These are phyloP conservation scores for Eucalyptus camaldulensis DNA, from an alignment of 345 rosid genomes.

Conservation along the genomic window DNA sequence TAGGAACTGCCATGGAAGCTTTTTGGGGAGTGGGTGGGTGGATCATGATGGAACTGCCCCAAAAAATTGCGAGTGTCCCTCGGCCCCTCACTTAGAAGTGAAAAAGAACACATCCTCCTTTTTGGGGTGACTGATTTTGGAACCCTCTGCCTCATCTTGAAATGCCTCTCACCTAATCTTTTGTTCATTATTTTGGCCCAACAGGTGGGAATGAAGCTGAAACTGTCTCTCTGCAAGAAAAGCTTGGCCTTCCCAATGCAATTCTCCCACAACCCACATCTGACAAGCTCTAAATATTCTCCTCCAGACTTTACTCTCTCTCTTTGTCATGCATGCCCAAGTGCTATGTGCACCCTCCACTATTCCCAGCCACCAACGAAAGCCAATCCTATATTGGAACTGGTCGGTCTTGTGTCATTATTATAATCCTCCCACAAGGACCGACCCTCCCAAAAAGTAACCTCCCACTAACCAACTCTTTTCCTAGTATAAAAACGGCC, in stretches of 20 bases:
- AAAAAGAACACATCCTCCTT: not conserved
- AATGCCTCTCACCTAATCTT: not conserved
- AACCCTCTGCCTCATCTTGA: not conserved
- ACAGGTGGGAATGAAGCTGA: not conserved
- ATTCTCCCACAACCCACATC: not conserved
- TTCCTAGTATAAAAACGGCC: not conserved
- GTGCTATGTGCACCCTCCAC: not conserved
- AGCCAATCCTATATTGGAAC: not conserved
- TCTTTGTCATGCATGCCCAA: not conserved
- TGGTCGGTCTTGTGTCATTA: constrained; percentile 4
- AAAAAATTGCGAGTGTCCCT: not conserved
- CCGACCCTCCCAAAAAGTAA: not conserved
- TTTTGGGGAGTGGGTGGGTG: not conserved
- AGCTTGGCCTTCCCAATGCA: not conserved
- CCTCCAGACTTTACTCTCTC: not conserved
- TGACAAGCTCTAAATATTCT: not conserved
- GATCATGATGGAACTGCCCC: not conserved
- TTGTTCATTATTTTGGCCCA: not conserved
- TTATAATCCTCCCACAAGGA: not conserved
- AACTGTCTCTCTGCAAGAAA: not conserved
- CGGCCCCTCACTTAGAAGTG: not conserved
- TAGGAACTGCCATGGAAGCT: not conserved
- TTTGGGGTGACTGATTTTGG: not conserved
- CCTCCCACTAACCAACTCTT: constrained; percentile 2
- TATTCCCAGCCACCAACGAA: not conserved